Evolutionary conservation across 345 rosid species (phyloP).

Genomic region (Rhodomyrtus tomentosa): DNA sequence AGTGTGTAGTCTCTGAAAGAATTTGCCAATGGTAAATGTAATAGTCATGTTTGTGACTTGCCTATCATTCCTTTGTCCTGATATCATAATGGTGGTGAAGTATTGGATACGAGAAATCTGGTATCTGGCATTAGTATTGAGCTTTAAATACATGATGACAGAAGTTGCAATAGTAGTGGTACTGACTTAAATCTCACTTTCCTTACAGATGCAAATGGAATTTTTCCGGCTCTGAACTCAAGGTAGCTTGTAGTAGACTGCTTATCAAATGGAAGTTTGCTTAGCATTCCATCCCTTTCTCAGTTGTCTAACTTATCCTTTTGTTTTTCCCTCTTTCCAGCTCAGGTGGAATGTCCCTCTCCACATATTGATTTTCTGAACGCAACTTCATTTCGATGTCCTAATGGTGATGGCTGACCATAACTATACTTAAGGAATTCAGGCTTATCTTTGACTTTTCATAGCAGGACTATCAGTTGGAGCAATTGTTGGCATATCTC

Average conservation of each 20-base stretch:
- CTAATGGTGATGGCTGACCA: background rate
- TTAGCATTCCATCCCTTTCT: background rate
- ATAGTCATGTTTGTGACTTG: background rate
- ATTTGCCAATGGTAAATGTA: background rate
- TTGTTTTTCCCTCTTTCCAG: constrained; percentile 38
- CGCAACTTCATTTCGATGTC: background rate
- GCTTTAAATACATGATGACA: background rate
- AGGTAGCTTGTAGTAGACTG: constrained; percentile 25
- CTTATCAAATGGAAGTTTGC: background rate
- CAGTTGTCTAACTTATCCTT: background rate
- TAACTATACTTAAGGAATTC: background rate
- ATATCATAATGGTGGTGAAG: background rate
- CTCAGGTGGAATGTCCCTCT: constrained; percentile 38
- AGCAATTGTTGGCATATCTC: constrained; percentile 49
- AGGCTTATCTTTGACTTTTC: constrained; percentile 1
- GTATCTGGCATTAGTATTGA: background rate
- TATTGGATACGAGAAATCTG: background rate
- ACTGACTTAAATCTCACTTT: constrained; percentile 3
- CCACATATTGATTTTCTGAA: constrained; percentile 7
- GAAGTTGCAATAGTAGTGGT: background rate
- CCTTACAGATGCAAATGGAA: constrained; percentile 44
- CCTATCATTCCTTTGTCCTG: background rate
- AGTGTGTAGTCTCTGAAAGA: background rate
- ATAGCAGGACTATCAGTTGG: constrained; percentile 54
- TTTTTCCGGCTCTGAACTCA: constrained; percentile 33